Evolutionary conservation across 2,329 filamentous ascomycete species (phyloP), one percentile per base, ranked within the genome.

Genomic region (Stagonosporopsis rhizophila): DNA sequence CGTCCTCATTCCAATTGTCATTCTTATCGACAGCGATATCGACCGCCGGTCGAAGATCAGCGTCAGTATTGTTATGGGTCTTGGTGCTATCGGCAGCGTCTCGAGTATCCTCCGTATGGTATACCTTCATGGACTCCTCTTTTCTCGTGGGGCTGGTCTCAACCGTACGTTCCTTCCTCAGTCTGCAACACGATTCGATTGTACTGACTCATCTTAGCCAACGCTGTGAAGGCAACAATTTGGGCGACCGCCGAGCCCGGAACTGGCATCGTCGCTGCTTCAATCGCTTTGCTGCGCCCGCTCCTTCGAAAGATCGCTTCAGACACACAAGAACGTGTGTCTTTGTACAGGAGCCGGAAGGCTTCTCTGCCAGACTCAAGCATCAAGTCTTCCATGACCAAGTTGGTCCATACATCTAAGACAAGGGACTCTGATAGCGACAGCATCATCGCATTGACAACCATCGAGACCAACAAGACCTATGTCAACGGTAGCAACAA

Each of bases 201-300:
- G 15, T 25, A 38, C 50, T 66, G 23, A 57, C 50, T 23, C 3
- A 5, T 12, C 30, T n/a, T 30, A 73, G 70, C 58, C 35, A 61
- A 73, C 51, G 69, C 75, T 49, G 74, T 74, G 34, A 74, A 74
- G 61, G 72, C 74, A 22, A 76, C 72, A 14, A 74, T 78, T 38
- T 82, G 79, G 79, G 80, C 79, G 3, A 75, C 81, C 28, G 74
- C 81, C 22, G 81, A 82, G 58, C 79, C 80, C 30, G 81, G 79
- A 9, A 80, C 79, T 17, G 81, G 81, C 17, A 81, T 84, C 58
- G 75, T 79, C 7, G 80, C 82, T 12, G 80, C 79, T 2, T 81
- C 79, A 7, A 70, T 80, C 34, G 78, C 79, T 7, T 77, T 79
- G 4, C 73, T 82, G 1, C 79, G 80, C 0, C 80, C 80, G 1